phyloP scores from a whole-genome alignment of 2,329 filamentous ascomycete genomes.

The Dactylonectria macrodidyma region DNA sequence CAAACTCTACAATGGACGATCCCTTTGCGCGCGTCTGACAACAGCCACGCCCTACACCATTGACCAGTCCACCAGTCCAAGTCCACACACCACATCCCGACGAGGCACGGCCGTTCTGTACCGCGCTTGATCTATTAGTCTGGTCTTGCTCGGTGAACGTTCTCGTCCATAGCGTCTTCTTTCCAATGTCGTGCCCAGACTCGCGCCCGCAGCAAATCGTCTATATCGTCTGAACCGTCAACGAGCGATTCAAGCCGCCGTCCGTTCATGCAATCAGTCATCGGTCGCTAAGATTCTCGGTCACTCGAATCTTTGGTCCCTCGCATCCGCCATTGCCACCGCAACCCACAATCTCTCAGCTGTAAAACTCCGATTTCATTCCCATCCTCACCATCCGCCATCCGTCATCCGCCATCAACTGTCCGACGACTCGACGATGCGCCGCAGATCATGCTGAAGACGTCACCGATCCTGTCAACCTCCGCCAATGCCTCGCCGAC shows the following conservation, averaged over 20 bases:
- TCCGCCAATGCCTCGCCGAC: slow-evolving; percentile 68
- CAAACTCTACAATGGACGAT: slow-evolving; percentile 22
- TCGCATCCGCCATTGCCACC: slow-evolving; percentile 15
- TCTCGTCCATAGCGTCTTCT: slow-evolving; percentile 48
- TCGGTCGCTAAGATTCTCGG: neutral
- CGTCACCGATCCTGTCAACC: slow-evolving; percentile 66
- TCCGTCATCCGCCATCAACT: slow-evolving; percentile 28
- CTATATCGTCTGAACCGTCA: slow-evolving; percentile 45
- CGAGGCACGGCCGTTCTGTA: slow-evolving; percentile 24
- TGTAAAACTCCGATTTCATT: slow-evolving; percentile 34
- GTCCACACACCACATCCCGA: slow-evolving; percentile 27
- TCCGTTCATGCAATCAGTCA: slow-evolving; percentile 8
- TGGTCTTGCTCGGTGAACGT: slow-evolving; percentile 51
- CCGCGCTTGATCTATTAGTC: slow-evolving; percentile 36
- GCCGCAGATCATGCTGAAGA: slow-evolving; percentile 72
- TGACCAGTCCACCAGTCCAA: slow-evolving; percentile 5
- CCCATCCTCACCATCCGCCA: slow-evolving; percentile 31
- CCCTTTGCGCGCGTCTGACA: slow-evolving; percentile 23
- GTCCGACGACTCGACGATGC: slow-evolving; percentile 57
- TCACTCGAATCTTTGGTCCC: slow-evolving; percentile 17
- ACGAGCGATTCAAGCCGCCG: slow-evolving; percentile 42
- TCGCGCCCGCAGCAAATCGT: slow-evolving; percentile 45
- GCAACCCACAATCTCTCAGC: slow-evolving; percentile 25
- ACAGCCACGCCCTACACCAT: slow-evolving; percentile 18
- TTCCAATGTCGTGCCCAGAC: slow-evolving; percentile 41